These are phyloP conservation scores for Lentinula lateritia DNA, from an alignment of 768 basidiomycete genomes.

Conservation along the genomic window DNA sequence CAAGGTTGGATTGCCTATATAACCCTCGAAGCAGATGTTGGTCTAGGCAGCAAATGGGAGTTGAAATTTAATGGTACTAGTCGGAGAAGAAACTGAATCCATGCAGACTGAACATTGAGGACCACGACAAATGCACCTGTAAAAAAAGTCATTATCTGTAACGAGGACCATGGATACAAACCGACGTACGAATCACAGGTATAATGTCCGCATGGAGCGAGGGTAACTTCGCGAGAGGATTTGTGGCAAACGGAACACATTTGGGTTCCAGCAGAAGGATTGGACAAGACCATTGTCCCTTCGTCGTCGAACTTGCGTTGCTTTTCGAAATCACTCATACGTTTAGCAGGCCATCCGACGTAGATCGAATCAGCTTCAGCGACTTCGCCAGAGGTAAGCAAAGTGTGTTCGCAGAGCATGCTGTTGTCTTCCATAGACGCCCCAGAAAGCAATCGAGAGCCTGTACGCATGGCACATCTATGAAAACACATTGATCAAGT, in stretches of 20 bases:
- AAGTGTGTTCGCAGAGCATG: constrained; percentile 44
- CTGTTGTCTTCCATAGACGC: constrained; percentile 45
- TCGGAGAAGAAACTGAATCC: constrained; percentile 2
- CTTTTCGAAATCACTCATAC: constrained; percentile 15
- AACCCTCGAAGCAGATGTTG: neutral
- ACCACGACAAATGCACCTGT: constrained; percentile 12
- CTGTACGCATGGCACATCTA: constrained; percentile 38
- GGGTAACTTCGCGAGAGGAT: constrained; percentile 24
- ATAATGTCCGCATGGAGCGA: constrained; percentile 24
- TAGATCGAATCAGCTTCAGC: constrained; percentile 34
- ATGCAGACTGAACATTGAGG: constrained; percentile 15
- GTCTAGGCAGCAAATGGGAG: constrained; percentile 2
- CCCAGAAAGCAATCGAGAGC: constrained; percentile 41
- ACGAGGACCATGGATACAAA: neutral
- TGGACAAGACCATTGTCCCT: neutral
- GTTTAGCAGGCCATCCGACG: constrained; percentile 39
- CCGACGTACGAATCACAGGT: constrained; percentile 7
- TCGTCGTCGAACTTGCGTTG: constrained; percentile 9
- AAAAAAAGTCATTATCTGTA: neutral
- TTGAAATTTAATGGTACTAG: neutral
- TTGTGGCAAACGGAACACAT: constrained; percentile 26
- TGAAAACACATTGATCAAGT: neutral
- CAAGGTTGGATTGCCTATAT: neutral
- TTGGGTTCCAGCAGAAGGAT: constrained; percentile 9
- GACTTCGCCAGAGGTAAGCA: constrained; percentile 41